Conservation (phyloP, 2,329 filamentous ascomycete genomes). For the Fusarium lyarnte region DNA sequence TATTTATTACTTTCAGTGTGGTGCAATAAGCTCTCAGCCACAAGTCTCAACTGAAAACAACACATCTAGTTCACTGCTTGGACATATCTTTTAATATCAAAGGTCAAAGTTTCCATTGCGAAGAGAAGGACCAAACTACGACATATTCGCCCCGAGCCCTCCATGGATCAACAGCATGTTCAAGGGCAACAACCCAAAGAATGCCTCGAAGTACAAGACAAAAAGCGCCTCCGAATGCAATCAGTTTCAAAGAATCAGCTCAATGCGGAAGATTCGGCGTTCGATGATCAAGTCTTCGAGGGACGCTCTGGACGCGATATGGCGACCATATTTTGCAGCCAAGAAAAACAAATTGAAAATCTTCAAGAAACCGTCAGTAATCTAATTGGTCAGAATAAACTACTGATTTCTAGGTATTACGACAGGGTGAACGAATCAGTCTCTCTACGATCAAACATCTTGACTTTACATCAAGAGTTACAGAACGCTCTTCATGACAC, state of each 20-base stretch:
- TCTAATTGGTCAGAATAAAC: neutral
- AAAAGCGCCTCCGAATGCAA: neutral
- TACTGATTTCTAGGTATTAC: neutral
- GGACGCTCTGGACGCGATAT: neutral
- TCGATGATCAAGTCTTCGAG: neutral
- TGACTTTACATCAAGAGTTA: neutral
- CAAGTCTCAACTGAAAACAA: too few species aligned
- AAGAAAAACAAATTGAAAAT: neutral
- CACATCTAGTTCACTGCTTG: too few species aligned
- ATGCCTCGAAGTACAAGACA: neutral
- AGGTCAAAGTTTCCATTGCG: neutral
- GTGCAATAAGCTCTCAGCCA: too few species aligned
- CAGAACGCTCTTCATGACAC: neutral
- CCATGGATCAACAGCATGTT: neutral
- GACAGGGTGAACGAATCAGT: neutral
- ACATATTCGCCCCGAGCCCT: neutral
- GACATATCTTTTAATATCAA: neutral
- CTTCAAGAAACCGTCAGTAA: neutral
- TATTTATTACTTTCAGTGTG: too few species aligned
- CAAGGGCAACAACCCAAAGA: neutral
- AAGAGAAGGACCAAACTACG: neutral
- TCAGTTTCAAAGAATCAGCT: too few species aligned
- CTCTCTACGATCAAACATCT: neutral
- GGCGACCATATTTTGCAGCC: neutral
- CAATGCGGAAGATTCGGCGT: neutral